Percentiles rank a stretch among this genome's conserved stretches.
These are phyloP conservation scores for Xylariaceae sp. DNA, from an alignment of 2,329 filamentous ascomycete genomes.

Conservation along the genomic window DNA sequence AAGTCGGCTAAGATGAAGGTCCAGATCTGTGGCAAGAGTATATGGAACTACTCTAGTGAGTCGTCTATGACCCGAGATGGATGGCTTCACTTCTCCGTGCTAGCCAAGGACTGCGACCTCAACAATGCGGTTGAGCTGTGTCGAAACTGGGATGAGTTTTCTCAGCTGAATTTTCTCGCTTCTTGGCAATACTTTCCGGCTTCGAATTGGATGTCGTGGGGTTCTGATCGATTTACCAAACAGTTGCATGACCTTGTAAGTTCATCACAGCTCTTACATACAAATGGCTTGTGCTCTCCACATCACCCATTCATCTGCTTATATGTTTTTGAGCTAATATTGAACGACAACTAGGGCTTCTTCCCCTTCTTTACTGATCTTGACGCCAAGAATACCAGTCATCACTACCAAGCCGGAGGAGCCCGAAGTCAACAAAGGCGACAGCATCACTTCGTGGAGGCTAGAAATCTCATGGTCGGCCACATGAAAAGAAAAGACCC, in stretches of 20 bases:
- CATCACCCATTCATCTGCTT: neutral
- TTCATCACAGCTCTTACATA: neutral
- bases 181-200: slow-evolving; percentile 43
- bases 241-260: slow-evolving; percentile 38
- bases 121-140: slow-evolving; percentile 42
- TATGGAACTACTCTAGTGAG: slow-evolving; percentile 47
- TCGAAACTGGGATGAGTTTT: slow-evolving; percentile 47
- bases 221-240: slow-evolving; percentile 34
- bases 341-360: slow-evolving; percentile 22
- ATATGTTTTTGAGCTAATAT: neutral
- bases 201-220: slow-evolving; percentile 40
- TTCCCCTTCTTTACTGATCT: slow-evolving; percentile 28
- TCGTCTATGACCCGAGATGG: slow-evolving; percentile 42
- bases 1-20: slow-evolving; percentile 36
- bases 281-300: neutral
- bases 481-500: slow-evolving; percentile 33
- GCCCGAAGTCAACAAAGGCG: slow-evolving; percentile 22
- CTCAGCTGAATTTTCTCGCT: slow-evolving; percentile 41
- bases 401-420: slow-evolving; percentile 22
- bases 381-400: slow-evolving; percentile 21
- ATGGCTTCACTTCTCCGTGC: slow-evolving; percentile 46
- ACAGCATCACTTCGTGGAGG: slow-evolving; percentile 25
- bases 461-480: slow-evolving; percentile 30
- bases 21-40: slow-evolving; percentile 42
- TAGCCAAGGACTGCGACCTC: slow-evolving; percentile 43